Base-by-base conservation (phyloP, 2,329 filamentous ascomycete species). In the Lasiodiplodia theobromae region DNA sequence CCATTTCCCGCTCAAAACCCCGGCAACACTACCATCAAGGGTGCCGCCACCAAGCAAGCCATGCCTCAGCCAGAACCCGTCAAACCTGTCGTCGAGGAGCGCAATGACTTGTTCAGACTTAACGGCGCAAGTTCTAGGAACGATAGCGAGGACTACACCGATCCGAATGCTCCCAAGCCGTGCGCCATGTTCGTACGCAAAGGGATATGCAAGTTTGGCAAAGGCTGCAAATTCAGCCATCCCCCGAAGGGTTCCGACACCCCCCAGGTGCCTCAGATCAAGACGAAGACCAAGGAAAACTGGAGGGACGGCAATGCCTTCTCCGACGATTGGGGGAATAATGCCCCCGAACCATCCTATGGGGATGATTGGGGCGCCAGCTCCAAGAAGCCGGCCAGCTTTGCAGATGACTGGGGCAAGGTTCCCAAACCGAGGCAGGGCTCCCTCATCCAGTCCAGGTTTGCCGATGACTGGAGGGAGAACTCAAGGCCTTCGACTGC, bases 371-470 rank as follows among this genome's bases (percentile, higher is more conserved):
- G 66, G 66, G 56, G 34, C 21, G 56, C 54, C 16, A 40, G 54
- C 31, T 52, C 51, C n/a, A 65, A 65, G 49, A 65, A 65, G 21
- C 23, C 54, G 23, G 21, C 54, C 38, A 47, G 8, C 25, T 62
- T 60, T n/a, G 34, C 66, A 14, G 66, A 67, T 3, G 66, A 67
- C 54, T 67, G 65, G 65, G 28, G 44, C n/a, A 34, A 37, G 18
- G 38, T 44, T n/a, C 40, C 65, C 4, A 57, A 21, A 18, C 14
- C 14, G 12, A 67, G 47, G 18, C 28, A 44, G 3, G 31, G 10
- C 11, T 23, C 40, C 14, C 7, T n/a, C 25, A 12, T 18, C 3
- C 40, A 67, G 40, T 57, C 65, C 18, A 67, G 25, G 18, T 67
- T 67, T 16, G 31, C 54, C 7, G 65, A 38, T 44, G 62, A 56